A percentile compares a stretch with the other conserved stretches of the same genome.
Conservation (phyloP, 352 stramenopile genomes). For the Globisporangium perplexum region DNA sequence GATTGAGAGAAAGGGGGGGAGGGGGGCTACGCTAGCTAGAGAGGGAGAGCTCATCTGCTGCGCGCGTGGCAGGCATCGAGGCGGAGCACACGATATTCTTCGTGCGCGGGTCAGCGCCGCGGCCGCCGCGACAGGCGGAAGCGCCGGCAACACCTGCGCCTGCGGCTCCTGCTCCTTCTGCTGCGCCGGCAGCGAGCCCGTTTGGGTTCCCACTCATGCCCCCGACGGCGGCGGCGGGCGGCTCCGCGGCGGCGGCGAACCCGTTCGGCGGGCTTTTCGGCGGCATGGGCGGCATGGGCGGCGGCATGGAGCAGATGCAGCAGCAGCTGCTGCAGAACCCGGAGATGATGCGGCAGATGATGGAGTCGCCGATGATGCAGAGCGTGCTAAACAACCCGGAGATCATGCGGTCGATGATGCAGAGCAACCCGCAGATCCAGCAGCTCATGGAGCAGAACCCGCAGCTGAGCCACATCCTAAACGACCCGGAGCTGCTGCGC, state of each 20-base stretch:
- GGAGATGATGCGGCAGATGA: constrained; percentile 86
- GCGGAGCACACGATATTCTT: constrained; percentile 84
- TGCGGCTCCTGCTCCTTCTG: constrained; percentile 11
- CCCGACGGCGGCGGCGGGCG: constrained; percentile 10
- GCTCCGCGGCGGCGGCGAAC: constrained; percentile 27
- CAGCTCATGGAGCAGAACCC: constrained; percentile 94
- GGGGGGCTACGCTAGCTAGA: too few relatives aligned
- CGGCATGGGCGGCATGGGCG: neutral
- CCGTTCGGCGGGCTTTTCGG: constrained; percentile 56
- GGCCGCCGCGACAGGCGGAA: constrained; percentile 14
- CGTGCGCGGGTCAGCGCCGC: constrained; percentile 59
- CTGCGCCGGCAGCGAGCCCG: constrained; percentile 25
- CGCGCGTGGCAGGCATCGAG: constrained; percentile 40
- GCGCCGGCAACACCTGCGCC: constrained; percentile 12
- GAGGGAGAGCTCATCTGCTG: too few relatives aligned
- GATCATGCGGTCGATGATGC: constrained; percentile 94
- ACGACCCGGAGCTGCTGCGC: constrained; percentile 93
- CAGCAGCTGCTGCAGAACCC: constrained; percentile 88
- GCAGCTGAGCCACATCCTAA: constrained; percentile 93
- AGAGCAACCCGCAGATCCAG: constrained; percentile 95
- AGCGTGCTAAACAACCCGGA: constrained; percentile 94
- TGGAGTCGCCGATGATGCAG: constrained; percentile 91
- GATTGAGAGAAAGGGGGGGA: neutral
- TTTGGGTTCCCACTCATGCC: constrained; percentile 54
- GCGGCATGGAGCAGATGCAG: constrained; percentile 58